These are phyloP conservation scores for Myrmaecium sp. DNA, from an alignment of 2,329 filamentous ascomycete species.

Conservation along the genomic window DNA sequence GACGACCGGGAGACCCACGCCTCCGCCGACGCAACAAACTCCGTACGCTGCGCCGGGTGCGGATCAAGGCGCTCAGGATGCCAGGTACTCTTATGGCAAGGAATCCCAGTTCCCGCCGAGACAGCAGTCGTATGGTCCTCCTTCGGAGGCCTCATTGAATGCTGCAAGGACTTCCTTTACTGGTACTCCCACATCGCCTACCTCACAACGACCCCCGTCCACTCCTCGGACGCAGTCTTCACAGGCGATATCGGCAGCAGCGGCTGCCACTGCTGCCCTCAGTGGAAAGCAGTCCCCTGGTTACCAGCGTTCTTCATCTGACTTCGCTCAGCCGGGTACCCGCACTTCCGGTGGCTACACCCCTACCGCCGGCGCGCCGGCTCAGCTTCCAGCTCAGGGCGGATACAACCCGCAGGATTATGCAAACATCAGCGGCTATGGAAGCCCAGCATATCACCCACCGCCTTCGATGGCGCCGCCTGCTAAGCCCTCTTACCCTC, in stretches of 20 bases:
- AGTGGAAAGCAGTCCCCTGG: constrained; percentile 25
- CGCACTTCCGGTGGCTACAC: constrained; percentile 19
- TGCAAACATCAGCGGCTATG: constrained; percentile 30
- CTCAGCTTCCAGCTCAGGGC: constrained; percentile 32
- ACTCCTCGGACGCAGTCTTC: constrained; percentile 33
- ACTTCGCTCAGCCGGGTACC: constrained; percentile 19
- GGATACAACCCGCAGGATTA: constrained; percentile 69
- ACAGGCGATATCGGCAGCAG: constrained; percentile 23
- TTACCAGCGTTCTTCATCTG: constrained; percentile 28
- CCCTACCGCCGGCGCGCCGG: constrained; percentile 20
- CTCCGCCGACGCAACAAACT: constrained; percentile 17
- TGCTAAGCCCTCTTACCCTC: constrained; percentile 18
- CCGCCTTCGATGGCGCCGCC: constrained; percentile 15
- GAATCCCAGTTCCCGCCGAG: constrained; percentile 19
- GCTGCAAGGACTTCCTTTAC: constrained; percentile 31
- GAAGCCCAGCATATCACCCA: constrained; percentile 13
- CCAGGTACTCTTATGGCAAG: constrained; percentile 32
- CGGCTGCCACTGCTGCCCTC: constrained; percentile 31
- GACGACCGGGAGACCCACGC: constrained; percentile 27
- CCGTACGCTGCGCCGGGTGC: constrained; percentile 18
- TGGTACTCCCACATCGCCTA: constrained; percentile 29
- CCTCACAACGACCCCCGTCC: constrained; percentile 27
- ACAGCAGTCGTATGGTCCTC: constrained; percentile 22
- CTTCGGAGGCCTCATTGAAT: constrained; percentile 24
- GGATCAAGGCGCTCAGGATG: constrained; percentile 22